Evolutionary conservation across 1,284 basidiomycete species (phyloP).

Genomic region (Austroboletus novae-zelandiae): DNA sequence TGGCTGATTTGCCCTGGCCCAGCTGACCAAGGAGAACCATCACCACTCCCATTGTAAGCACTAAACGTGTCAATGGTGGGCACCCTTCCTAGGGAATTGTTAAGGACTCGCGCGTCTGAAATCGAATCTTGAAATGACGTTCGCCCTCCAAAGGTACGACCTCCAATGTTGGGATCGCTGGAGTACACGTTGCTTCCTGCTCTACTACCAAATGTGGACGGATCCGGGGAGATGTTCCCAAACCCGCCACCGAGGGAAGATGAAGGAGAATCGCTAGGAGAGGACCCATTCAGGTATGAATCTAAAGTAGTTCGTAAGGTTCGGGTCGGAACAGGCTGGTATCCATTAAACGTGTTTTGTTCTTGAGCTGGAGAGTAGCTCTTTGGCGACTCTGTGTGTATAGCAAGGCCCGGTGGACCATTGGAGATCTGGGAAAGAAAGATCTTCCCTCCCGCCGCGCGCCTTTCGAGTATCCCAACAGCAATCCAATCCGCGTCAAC

Average conservation of each 20-base stretch:
- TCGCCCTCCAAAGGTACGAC: conserved; percentile 34
- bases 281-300: conserved; percentile 50
- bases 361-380: conserved; percentile 34
- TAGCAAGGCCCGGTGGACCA: conserved; percentile 54
- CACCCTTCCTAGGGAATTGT: conserved; percentile 35
- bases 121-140: conserved; percentile 35
- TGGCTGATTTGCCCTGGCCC: conserved; percentile 23
- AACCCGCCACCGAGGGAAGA: conserved; percentile 68
- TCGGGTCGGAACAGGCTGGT: conserved; percentile 63
- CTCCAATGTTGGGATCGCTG: conserved; percentile 33
- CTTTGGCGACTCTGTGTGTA: conserved; percentile 45
- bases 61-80: conserved; percentile 44
- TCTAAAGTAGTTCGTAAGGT: conserved; percentile 60
- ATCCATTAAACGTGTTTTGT: conserved; percentile 44
- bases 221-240: conserved; percentile 66
- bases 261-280: conserved; percentile 64
- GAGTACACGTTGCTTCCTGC: conserved; percentile 40
- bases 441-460: conserved; percentile 52
- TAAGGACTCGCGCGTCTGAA: conserved; percentile 36
- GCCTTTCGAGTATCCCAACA: conserved; percentile 55
- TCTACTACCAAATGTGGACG: conserved; percentile 52
- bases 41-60: conserved; percentile 34
- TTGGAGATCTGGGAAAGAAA: conserved; percentile 56
- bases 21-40: conserved; percentile 39
- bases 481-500: conserved; percentile 65